Evolutionary conservation across 441 rosid species (phyloP).

Genomic region (Capsella rubella): DNA sequence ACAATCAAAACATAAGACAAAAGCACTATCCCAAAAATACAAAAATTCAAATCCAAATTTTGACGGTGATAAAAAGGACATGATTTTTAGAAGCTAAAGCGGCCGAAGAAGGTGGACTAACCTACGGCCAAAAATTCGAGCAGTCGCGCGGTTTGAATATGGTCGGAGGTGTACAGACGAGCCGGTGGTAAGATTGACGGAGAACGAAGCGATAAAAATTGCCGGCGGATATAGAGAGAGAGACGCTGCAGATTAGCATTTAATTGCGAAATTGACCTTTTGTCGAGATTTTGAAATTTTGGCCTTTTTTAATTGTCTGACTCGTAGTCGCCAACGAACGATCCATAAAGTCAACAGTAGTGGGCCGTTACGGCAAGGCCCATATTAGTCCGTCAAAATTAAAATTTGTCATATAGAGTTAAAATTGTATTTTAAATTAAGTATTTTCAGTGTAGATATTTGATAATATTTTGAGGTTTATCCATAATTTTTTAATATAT

Average conservation of each 20-base stretch:
- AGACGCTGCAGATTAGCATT: constrained; percentile 22
- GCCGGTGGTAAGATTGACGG: constrained; percentile 34
- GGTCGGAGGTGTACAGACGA: neutral
- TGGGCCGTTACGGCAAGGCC: too few species aligned
- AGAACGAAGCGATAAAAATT: constrained; percentile 19
- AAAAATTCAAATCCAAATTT: neutral
- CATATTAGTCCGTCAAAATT: too few species aligned
- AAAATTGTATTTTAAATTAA: too few species aligned
- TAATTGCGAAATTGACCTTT: constrained; percentile 33
- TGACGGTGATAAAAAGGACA: neutral
- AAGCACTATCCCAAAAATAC: neutral
- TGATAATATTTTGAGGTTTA: too few species aligned
- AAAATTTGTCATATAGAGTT: too few species aligned
- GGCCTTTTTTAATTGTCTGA: constrained; percentile 32
- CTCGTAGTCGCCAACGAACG: neutral
- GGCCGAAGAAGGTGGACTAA: constrained; percentile 7
- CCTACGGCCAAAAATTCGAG: constrained; percentile 1
- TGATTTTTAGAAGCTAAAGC: constrained; percentile 6
- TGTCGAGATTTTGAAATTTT: constrained; percentile 3
- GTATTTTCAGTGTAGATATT: too few species aligned
- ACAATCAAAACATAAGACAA: neutral
- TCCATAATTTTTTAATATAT: too few species aligned
- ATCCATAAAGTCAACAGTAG: neutral
- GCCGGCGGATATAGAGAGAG: constrained; percentile 16
- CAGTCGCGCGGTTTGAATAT: neutral